Evolutionary conservation across 169 alveolate genomes (phyloP).

Genomic region (Babesia sp.): DNA sequence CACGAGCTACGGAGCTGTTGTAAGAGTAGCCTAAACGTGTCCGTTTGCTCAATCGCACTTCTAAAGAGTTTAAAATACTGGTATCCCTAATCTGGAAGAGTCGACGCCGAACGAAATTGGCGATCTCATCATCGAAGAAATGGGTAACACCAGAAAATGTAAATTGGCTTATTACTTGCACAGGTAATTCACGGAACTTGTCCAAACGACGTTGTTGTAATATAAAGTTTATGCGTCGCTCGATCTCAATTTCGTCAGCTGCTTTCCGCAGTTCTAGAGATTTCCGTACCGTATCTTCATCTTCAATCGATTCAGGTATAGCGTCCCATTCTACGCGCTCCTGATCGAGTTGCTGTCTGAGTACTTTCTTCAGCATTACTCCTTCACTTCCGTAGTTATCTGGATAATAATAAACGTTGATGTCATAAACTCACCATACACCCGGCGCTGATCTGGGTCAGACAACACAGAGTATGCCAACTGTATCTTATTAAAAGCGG

Average conservation of each 20-base stretch:
- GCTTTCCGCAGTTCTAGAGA: background rate
- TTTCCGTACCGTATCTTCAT: slow-evolving; percentile 9
- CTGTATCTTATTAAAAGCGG: slow-evolving; percentile 66
- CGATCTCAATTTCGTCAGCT: slow-evolving; percentile 21
- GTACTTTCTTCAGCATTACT: slow-evolving; percentile 21
- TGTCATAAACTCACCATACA: slow-evolving; percentile 44
- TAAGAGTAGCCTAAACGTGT: slow-evolving; percentile 37
- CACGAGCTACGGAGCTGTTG: slow-evolving; percentile 19
- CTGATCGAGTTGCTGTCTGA: slow-evolving; percentile 17
- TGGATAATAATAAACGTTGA: background rate
- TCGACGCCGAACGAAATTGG: slow-evolving; percentile 11
- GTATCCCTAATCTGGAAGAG: slow-evolving; percentile 7
- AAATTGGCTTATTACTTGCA: slow-evolving; percentile 45
- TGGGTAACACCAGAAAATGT: slow-evolving; percentile 53
- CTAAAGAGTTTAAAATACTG: slow-evolving; percentile 34
- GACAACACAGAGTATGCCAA: slow-evolving; percentile 64
- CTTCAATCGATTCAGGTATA: slow-evolving; percentile 13
- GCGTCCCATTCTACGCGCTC: slow-evolving; percentile 16
- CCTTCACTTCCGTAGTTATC: slow-evolving; percentile 67
- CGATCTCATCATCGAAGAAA: slow-evolving; percentile 38
- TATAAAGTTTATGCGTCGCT: slow-evolving; percentile 30
- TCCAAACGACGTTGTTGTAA: slow-evolving; percentile 40
- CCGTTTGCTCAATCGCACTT: slow-evolving; percentile 16
- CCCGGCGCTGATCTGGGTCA: slow-evolving; percentile 51
- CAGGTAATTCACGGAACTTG: slow-evolving; percentile 38